Evolutionary conservation across 805 yeast species (phyloP), one percentile per base, ranked within the genome.

Genomic region (Kodamaea restingae): DNA sequence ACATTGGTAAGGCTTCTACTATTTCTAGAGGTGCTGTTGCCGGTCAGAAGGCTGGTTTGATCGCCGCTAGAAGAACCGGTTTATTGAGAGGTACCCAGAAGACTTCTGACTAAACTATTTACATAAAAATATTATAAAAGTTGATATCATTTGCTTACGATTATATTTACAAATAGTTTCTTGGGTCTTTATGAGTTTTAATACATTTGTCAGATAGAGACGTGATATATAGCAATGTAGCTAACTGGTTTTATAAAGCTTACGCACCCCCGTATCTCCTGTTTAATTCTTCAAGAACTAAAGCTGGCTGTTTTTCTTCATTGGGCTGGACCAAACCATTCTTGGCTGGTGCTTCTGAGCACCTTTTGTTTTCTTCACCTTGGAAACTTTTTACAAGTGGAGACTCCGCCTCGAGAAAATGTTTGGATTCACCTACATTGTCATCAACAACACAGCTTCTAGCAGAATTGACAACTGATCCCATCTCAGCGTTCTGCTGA

Each of bases 1-100:
- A 91, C 76, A 91, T 90, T 79, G 98, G 98, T 88, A 91, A 91
- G 83, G 97, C 98, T 67, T 91, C 98, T 63, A 91, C 98, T 67
- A 91, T 91, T 65, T 84, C 95, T 61, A 88, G 98, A 85, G 95
- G 95, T 75, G 97, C 98, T 59, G 98, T 91, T 71, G 79, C 98
- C 66, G 98, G 98, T 87, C 98, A 91, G 81, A 91, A 91, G 95
- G 95, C 95, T 71, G 98, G 98, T 91, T 88, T 91, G 72, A 93
- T 91, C 73, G 98, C 98, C 66, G 98, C 98, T 73, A 88, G 98
- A 88, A 88, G 98, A 84, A 91, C 98, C 67, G 98, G 98, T 91
- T 85, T 90, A 75, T 84, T 90, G 75, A 88, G 98, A 79, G 98
- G 98, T 88, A 87, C 98, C 69, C 96, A 90, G 80, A 88, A 87